Evolutionary conservation across 2,329 filamentous ascomycete genomes (phyloP).

Genomic region (Ophiocordyceps unilateralis): DNA sequence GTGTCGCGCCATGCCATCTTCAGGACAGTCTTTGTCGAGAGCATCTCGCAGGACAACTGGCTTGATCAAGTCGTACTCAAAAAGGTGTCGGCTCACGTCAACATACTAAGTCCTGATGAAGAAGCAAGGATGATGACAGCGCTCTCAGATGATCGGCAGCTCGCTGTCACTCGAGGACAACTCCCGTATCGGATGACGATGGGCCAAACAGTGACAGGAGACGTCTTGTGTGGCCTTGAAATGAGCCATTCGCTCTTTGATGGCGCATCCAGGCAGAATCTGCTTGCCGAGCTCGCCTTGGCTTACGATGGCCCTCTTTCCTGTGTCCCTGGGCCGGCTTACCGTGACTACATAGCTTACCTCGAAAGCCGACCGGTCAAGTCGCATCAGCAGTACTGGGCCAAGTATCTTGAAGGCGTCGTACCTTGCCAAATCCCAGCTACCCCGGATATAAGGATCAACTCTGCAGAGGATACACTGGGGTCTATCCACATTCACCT

Average conservation of each 20-base stretch:
- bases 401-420: constrained; percentile 1
- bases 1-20: constrained; percentile 3
- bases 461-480: too few species aligned
- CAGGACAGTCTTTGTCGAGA: constrained; percentile 3
- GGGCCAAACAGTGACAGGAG: neutral
- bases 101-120: too few species aligned
- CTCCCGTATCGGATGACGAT: constrained; percentile 1
- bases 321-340: neutral
- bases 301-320: constrained; percentile 1
- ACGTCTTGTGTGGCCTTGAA: constrained; percentile 3
- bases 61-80: neutral
- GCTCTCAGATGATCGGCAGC: neutral
- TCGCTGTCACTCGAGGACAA: neutral
- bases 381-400: constrained; percentile 3
- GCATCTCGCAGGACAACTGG: neutral
- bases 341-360: neutral
- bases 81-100: neutral
- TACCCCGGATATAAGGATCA: neutral
- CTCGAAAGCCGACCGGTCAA: neutral
- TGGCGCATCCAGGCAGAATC: constrained; percentile 1
- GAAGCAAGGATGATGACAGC: neutral
- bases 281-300: constrained; percentile 1
- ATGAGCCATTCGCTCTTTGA: constrained; percentile 4
- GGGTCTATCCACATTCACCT: neutral
- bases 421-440: constrained; percentile 1